These are phyloP conservation scores for Paramyrothecium sp. DNA, from an alignment of 2,329 filamentous ascomycete species.

Conservation along the genomic window DNA sequence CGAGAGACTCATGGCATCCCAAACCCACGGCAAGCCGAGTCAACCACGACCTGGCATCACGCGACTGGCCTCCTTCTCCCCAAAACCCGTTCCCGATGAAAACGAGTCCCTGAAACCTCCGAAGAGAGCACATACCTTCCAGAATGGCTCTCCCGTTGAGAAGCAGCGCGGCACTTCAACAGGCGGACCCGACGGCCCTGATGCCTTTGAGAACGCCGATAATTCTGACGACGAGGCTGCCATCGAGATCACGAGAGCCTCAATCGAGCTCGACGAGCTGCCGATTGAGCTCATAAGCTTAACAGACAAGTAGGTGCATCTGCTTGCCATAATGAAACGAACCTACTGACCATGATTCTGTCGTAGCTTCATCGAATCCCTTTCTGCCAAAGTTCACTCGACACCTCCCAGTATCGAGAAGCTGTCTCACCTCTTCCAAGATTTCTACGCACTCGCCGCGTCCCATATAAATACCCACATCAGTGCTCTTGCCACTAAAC, in stretches of 20 bases:
- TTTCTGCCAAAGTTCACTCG: constrained; percentile 83
- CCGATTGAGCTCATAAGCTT: constrained; percentile 91
- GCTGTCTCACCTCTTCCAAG: constrained; percentile 85
- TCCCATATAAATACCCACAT: constrained; percentile 86
- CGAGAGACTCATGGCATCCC: constrained; percentile 31
- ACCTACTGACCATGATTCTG: constrained; percentile 11
- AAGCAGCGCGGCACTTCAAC: constrained; percentile 14
- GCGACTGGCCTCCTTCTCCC: constrained; percentile 27
- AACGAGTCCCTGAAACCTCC: constrained; percentile 28
- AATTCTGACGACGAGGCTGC: constrained; percentile 42
- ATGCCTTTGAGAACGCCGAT: constrained; percentile 49
- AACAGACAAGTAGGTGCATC: constrained; percentile 70
- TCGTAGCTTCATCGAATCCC: constrained; percentile 80
- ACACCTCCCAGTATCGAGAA: constrained; percentile 80
- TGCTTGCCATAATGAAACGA: neutral
- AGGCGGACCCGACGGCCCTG: constrained; percentile 30
- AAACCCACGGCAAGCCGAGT: constrained; percentile 21
- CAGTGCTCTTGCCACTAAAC: constrained; percentile 70
- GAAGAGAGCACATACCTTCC: constrained; percentile 47
- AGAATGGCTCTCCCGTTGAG: constrained; percentile 33
- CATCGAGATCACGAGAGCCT: constrained; percentile 46
- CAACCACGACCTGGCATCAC: constrained; percentile 26
- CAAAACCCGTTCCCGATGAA: constrained; percentile 22
- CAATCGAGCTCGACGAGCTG: constrained; percentile 80
- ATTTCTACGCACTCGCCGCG: constrained; percentile 83